These are phyloP conservation scores for Zygosaccharomyces bailii DNA, from an alignment of 805 yeast genomes.

Conservation along the genomic window DNA sequence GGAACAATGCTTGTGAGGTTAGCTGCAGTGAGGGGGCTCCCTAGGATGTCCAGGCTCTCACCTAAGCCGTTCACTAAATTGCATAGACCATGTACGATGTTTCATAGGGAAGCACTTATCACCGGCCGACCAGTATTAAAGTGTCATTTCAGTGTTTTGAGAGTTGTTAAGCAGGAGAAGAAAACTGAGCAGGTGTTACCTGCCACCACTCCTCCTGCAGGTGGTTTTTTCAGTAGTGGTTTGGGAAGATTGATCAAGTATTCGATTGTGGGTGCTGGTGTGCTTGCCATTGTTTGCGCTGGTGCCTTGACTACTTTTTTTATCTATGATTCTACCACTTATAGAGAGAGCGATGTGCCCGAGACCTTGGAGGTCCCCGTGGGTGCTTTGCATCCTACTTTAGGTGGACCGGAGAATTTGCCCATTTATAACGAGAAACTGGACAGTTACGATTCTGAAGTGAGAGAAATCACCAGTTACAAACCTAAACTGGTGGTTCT, in stretches of 20 bases:
- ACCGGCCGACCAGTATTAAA: not conserved
- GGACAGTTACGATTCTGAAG: constrained; percentile 53
- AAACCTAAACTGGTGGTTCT: constrained; percentile 58
- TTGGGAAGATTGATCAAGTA: constrained; percentile 37
- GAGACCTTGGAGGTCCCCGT: constrained; percentile 48
- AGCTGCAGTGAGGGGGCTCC: not conserved
- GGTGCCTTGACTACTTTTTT: constrained; percentile 49
- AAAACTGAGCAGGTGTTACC: constrained; percentile 1
- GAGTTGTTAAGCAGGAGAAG: constrained; percentile 6
- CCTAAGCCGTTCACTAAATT: not conserved
- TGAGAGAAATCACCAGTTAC: constrained; percentile 43
- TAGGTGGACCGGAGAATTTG: constrained; percentile 69
- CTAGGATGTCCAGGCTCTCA: not conserved
- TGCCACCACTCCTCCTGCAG: not conserved
- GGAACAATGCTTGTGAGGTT: constrained; percentile 6
- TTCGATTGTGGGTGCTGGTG: constrained; percentile 41
- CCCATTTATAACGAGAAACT: constrained; percentile 56
- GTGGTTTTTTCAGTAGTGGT: constrained; percentile 15
- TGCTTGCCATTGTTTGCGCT: constrained; percentile 43
- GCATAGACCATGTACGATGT: not conserved
- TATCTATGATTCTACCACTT: constrained; percentile 66
- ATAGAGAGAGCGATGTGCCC: constrained; percentile 41
- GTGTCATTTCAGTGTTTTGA: constrained; percentile 9
- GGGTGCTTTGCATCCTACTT: constrained; percentile 50
- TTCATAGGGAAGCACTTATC: not conserved